Conservation (phyloP, 208 protist species). For the Wallacemonas collosoma region DNA sequence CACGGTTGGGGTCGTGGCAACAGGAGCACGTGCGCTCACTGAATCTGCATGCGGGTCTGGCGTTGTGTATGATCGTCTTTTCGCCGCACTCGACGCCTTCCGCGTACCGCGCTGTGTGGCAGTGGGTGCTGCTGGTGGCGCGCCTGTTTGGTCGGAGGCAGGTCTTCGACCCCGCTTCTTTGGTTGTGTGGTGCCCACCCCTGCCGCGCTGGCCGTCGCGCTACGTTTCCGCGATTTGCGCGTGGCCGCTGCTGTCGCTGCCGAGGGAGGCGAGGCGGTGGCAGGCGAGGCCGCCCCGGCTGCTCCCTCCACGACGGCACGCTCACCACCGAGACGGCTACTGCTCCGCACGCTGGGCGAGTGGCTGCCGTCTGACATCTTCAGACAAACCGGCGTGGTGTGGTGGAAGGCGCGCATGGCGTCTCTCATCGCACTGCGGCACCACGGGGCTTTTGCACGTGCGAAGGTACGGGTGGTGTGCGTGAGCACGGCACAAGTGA, state of each 20-base stretch:
- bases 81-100: not conserved
- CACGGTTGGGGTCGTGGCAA: too few relatives aligned
- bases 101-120: not conserved
- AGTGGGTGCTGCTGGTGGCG: not conserved
- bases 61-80: not conserved
- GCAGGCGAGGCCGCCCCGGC: not conserved
- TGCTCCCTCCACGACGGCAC: not conserved
- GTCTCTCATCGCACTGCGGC: not conserved
- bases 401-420: not conserved
- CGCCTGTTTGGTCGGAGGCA: not conserved
- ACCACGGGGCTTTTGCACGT: not conserved
- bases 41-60: too few relatives aligned
- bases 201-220: slow-evolving; percentile 1
- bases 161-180: slow-evolving; percentile 1
- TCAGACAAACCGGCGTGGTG: not conserved
- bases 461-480: too few relatives aligned
- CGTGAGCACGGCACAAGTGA: too few relatives aligned
- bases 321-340: not conserved
- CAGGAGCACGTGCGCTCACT: too few relatives aligned
- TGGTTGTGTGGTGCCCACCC: not conserved
- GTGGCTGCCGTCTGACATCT: not conserved
- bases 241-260: not conserved
- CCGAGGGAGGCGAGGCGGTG: not conserved
- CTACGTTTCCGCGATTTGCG: slow-evolving; percentile 12
- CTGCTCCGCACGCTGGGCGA: not conserved